Conservation (phyloP, 106 monocot species). For the Amphibolis antarctica region DNA sequence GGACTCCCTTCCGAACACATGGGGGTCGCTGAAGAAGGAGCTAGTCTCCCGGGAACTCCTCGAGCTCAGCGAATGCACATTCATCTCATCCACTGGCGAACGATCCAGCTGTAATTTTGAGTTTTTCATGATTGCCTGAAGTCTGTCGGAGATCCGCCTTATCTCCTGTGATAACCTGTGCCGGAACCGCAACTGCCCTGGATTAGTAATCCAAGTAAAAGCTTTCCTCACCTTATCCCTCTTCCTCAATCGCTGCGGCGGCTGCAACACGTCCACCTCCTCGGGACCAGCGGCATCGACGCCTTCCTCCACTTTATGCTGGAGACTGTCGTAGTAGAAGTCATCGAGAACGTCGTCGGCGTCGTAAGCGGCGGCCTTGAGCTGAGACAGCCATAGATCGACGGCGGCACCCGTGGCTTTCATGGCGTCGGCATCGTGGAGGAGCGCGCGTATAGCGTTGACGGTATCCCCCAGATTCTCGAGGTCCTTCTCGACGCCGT, state of each 20-base stretch:
- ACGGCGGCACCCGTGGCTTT: neutral
- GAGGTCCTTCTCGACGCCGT: neutral
- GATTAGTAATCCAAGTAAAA: neutral
- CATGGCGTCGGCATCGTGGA: neutral
- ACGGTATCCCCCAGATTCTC: neutral
- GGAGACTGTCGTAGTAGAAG: neutral
- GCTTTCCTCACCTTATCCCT: neutral
- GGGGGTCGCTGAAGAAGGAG: neutral
- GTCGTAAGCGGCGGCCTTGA: neutral
- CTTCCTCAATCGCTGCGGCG: neutral
- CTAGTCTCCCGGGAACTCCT: neutral
- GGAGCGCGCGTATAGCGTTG: neutral
- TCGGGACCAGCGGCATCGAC: neutral
- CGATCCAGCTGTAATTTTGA: neutral
- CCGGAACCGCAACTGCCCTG: neutral
- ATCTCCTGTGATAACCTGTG: neutral
- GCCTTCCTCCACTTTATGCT: neutral
- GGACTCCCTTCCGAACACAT: neutral
- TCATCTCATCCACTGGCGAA: neutral
- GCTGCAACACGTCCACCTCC: neutral
- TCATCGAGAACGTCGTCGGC: constrained; percentile 4
- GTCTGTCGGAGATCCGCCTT: too few species aligned
- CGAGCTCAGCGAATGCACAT: neutral
- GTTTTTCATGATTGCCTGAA: neutral
- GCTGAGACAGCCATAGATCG: neutral